Evolutionary conservation across 2,329 filamentous ascomycete species (phyloP), one percentile per base, ranked within the genome.

Genomic region (Aspergillus proliferans): DNA sequence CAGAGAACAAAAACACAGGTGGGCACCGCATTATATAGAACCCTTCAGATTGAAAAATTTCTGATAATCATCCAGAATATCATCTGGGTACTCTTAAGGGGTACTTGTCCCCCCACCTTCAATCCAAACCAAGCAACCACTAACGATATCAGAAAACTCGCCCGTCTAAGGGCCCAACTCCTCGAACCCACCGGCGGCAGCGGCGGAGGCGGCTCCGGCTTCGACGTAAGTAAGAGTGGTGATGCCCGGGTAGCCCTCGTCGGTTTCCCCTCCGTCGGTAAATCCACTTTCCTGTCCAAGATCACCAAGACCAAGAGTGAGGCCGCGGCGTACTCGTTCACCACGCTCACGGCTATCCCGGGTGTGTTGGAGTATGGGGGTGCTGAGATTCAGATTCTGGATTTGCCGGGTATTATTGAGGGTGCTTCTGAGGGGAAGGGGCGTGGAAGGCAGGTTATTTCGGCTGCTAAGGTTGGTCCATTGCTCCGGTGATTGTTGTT

Each of bases 1-100:
- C 64, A 95, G 92, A 98, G 75, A 98, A 98, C 69, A 98, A 98
- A 83, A 92, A 92, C 51, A 98, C 93, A 71, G 90, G 92, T 96
- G 83, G 64, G 85, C 71, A 45, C 38, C 22, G 6, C 24, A 30
- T 33, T 38, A 26, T 18, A 40, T 44, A 15, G 33, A 33, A 33
- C 9, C 14, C 46, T 47, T 9, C 50, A n/a, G 15, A 28, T 39
- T 38, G 33, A 50, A 46, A 22, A 45, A 6, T n/a, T 12, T 46
- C 49, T 52, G 18, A 44, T 52, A 9, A 58, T 4, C 48, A 47
- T 50, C 68, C 61, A 96, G 93, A 98, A 79, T 97, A 98, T 75
- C 93, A 98, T 79, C 79, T 98, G 71, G 93, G 93, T 77, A 80
- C 98, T 59, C 76, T 98, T 56, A 98, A 98, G 83, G 93, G 93